Conservation (phyloP, 176 grass and related monocot genomes). For the Carex scoparia region DNA sequence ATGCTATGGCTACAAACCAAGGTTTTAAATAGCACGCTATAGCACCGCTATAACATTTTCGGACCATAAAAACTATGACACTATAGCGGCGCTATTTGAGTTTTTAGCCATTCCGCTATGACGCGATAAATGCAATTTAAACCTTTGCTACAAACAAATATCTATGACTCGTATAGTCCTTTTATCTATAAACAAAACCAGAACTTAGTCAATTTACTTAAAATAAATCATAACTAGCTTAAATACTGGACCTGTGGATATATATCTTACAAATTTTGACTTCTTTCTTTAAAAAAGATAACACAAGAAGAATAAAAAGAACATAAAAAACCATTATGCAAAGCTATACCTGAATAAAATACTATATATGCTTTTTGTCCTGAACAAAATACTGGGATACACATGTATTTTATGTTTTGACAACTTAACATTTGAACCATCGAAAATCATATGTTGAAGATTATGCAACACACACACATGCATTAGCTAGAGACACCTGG, state of each 20-base stretch:
- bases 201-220: no score
- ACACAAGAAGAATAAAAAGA: not conserved
- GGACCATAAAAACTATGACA: no score
- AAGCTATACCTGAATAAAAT: not conserved
- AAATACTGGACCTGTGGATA: not conserved
- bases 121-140: no score
- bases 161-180: not conserved
- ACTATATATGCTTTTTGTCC: not conserved
- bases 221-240: not conserved
- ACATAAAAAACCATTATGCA: not conserved
- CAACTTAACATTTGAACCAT: not conserved
- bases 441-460: not conserved
- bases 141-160: no score
- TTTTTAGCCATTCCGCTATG: no score
- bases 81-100: no score
- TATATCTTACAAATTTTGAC: not conserved
- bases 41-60: no score
- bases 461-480: no score
- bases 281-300: not conserved
- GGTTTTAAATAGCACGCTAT: no score
- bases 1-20: not conserved
- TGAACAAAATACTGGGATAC: not conserved
- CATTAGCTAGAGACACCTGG: no score
- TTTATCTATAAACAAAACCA: not conserved
- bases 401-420: not conserved